Percentiles rank a stretch among this genome's conserved stretches.
Conservation (phyloP, 495 filamentous ascomycete genomes). For the Penicillium steckii region DNA sequence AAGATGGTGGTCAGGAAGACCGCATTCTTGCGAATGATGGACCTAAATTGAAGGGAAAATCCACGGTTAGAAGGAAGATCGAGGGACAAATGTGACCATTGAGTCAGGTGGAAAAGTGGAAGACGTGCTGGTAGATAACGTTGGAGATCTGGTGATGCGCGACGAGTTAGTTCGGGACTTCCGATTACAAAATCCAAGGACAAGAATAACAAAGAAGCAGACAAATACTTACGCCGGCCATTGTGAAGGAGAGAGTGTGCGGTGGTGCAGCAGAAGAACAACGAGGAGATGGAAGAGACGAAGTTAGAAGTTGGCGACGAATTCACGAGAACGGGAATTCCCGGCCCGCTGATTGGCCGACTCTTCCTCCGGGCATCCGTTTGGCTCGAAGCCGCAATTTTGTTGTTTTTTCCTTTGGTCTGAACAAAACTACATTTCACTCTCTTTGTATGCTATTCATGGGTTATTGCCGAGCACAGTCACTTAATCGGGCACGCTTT, state of each 20-base stretch:
- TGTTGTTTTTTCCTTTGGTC: constrained; percentile 4
- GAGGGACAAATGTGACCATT: constrained; percentile 15
- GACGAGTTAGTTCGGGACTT: constrained; percentile 31
- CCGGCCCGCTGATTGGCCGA: constrained; percentile 45
- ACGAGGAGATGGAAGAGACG: constrained; percentile 6
- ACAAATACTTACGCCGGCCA: constrained; percentile 48
- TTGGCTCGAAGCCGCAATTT: constrained; percentile 6
- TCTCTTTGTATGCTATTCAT: neutral
- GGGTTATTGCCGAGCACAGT: no score
- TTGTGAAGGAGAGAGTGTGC: constrained; percentile 37
- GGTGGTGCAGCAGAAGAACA: constrained; percentile 11
- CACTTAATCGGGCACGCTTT: no score
- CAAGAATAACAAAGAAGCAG: neutral
- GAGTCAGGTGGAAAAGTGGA: constrained; percentile 18
- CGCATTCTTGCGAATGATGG: constrained; percentile 79
- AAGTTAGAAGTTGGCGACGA: constrained; percentile 28
- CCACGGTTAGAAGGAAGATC: constrained; percentile 19
- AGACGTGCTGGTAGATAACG: constrained; percentile 80
- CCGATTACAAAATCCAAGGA: neutral
- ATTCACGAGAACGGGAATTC: constrained; percentile 37
- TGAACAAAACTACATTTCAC: neutral
- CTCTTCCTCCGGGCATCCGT: constrained; percentile 25
- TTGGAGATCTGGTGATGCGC: constrained; percentile 50
- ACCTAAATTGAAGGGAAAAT: constrained; percentile 49
- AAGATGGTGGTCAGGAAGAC: constrained; percentile 87